phyloP scores from a whole-genome alignment of 1,284 basidiomycete genomes.

The Xerocomus minutiporus region DNA sequence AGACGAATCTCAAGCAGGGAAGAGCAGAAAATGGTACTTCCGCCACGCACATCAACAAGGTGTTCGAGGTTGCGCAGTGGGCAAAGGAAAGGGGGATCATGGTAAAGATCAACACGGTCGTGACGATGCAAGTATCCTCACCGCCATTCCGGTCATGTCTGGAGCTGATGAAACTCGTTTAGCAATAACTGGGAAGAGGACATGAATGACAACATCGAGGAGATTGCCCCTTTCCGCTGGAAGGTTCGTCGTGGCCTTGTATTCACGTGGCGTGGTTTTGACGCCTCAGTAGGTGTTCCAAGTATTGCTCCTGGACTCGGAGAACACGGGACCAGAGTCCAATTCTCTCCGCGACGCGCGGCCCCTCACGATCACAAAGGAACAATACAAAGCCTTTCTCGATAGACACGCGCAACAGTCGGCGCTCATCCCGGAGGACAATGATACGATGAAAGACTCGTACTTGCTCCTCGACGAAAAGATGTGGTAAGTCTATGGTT shows the following conservation, averaged over 20 bases:
- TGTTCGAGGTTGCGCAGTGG: conserved; percentile 12
- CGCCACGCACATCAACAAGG: conserved; percentile 11
- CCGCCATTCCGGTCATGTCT: neutral
- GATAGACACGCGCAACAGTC: conserved; percentile 2
- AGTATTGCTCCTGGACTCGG: conserved; percentile 14
- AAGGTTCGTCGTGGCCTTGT: conserved; percentile 6
- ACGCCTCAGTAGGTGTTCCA: conserved; percentile 15
- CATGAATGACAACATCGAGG: conserved; percentile 14
- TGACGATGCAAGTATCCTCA: conserved; percentile 9
- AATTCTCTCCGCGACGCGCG: conserved; percentile 15
- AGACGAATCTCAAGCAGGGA: conserved; percentile 34
- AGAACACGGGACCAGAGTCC: conserved; percentile 14
- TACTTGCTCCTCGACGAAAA: conserved; percentile 17
- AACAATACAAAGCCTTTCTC: conserved; percentile 15
- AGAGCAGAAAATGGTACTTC: conserved; percentile 28
- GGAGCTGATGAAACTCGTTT: neutral
- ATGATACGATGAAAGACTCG: conserved; percentile 19
- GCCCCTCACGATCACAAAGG: conserved; percentile 9
- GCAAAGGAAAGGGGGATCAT: conserved; percentile 23
- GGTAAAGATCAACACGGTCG: conserved; percentile 13
- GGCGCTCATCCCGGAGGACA: conserved; percentile 15
- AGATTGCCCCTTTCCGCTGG: conserved; percentile 11
- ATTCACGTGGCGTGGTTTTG: neutral
- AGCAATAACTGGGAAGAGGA: conserved; percentile 19
- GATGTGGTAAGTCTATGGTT: conserved; percentile 8